Evolutionary conservation across 2,329 filamentous ascomycete species (phyloP).

Genomic region (Beauveria pseudobassiana): DNA sequence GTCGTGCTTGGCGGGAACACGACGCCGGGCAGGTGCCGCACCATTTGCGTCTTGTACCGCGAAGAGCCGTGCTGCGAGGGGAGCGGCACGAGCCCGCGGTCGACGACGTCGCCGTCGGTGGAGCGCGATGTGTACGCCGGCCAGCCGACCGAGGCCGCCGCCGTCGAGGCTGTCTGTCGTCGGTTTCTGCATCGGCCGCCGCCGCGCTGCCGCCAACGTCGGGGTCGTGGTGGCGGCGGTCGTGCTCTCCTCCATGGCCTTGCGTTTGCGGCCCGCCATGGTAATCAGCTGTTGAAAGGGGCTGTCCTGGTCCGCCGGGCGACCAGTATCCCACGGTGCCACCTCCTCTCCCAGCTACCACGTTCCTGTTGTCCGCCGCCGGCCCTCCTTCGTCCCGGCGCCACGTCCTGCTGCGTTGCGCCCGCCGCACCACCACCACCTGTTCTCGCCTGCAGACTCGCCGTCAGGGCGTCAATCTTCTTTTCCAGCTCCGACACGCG

Average conservation of each 20-base stretch:
- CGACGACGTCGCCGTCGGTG: slow-evolving; percentile 44
- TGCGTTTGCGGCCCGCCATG: slow-evolving; percentile 25
- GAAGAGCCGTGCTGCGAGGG: slow-evolving; percentile 46
- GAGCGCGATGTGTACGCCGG: slow-evolving; percentile 17
- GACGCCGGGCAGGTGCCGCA: slow-evolving; percentile 54
- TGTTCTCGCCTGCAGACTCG: slow-evolving; percentile 57
- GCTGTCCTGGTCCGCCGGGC: slow-evolving; percentile 5
- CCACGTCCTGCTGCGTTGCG: not conserved
- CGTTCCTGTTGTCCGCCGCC: not conserved
- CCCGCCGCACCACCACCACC: slow-evolving; percentile 11
- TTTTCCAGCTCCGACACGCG: slow-evolving; percentile 84
- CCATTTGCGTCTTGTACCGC: slow-evolving; percentile 53
- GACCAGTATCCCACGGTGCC: not conserved
- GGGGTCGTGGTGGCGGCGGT: not conserved
- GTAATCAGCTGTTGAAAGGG: slow-evolving; percentile 9
- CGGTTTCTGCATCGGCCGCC: not conserved
- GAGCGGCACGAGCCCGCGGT: slow-evolving; percentile 50
- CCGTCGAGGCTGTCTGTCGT: slow-evolving; percentile 4
- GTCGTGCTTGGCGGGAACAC: slow-evolving; percentile 49
- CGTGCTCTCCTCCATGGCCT: slow-evolving; percentile 12
- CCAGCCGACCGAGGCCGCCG: slow-evolving; percentile 11
- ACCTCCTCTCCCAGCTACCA: slow-evolving; percentile 4
- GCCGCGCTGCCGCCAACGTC: not conserved
- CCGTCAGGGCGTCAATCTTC: slow-evolving; percentile 84
- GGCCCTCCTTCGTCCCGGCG: not conserved